phyloP scores from a whole-genome alignment of 2,329 filamentous ascomycete genomes.

The Diaporthe humulicola region DNA sequence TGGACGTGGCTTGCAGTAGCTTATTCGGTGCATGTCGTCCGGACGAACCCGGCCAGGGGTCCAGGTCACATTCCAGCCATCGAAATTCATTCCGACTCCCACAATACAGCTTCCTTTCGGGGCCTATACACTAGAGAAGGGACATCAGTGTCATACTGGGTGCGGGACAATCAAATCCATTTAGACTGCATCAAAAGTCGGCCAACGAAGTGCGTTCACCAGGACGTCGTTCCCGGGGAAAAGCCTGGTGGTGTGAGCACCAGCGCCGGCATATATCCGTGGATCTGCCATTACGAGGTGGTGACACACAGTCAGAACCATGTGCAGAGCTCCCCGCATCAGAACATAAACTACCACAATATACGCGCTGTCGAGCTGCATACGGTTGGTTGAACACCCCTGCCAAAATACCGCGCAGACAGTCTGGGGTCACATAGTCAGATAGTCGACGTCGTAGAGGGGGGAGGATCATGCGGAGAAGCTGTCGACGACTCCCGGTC shows the following conservation, averaged over 20 bases:
- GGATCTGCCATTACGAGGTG: neutral
- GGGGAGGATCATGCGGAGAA: conserved; percentile 26
- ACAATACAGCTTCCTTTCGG: neutral
- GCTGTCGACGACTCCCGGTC: conserved; percentile 11
- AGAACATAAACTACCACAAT: neutral
- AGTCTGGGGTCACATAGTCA: conserved; percentile 16
- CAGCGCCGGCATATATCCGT: neutral
- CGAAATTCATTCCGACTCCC: neutral
- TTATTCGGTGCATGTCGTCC: neutral
- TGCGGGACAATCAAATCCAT: neutral
- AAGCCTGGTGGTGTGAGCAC: neutral
- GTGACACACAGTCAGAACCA: neutral
- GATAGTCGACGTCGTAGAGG: conserved; percentile 16
- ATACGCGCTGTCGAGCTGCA: neutral
- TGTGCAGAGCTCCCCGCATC: conserved; percentile 17
- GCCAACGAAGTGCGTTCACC: neutral
- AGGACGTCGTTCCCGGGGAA: neutral
- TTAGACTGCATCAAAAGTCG: neutral
- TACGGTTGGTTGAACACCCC: neutral
- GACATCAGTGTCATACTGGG: neutral
- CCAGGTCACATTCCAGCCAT: conserved; percentile 5
- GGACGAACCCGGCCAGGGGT: neutral
- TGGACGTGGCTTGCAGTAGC: conserved; percentile 27
- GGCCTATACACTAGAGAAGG: neutral
- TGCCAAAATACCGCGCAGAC: neutral